Conservation (phyloP, 441 rosid genomes). For the Breynia disticha region DNA sequence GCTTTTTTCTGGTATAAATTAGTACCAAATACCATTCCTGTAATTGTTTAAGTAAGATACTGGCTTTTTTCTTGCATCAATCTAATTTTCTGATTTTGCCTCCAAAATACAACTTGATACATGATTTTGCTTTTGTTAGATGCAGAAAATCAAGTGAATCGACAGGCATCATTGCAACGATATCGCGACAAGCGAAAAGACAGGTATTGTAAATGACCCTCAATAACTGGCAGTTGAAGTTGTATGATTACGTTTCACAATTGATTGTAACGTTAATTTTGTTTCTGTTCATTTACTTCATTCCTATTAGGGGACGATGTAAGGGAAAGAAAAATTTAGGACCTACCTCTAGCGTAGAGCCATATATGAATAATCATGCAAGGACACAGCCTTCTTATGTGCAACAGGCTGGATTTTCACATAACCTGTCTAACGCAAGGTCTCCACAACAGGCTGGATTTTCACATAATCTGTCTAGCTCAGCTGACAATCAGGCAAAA, state of each 20-base stretch:
- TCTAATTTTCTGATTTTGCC: too few relatives aligned
- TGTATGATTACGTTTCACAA: too few relatives aligned
- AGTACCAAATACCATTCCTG: too few relatives aligned
- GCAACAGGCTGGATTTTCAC: slow-evolving; percentile 37
- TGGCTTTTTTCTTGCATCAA: too few relatives aligned
- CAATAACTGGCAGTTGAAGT: background rate
- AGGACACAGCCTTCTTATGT: slow-evolving; percentile 36
- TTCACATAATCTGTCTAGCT: slow-evolving; percentile 21
- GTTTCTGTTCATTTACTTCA: slow-evolving; percentile 4
- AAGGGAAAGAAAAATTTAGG: slow-evolving; percentile 52
- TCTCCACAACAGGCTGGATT: slow-evolving; percentile 36
- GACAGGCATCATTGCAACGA: slow-evolving; percentile 59
- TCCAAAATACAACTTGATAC: background rate
- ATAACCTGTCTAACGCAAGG: slow-evolving; percentile 28
- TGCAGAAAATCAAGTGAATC: slow-evolving; percentile 56
- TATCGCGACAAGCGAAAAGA: slow-evolving; percentile 74
- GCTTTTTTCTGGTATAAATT: too few relatives aligned
- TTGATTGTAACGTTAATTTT: background rate
- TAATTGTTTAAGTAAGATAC: too few relatives aligned
- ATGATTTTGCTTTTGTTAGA: slow-evolving; percentile 22
- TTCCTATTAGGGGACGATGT: slow-evolving; percentile 38
- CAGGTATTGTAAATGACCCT: slow-evolving; percentile 34
- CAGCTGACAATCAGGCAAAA: slow-evolving; percentile 35
- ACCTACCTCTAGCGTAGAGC: slow-evolving; percentile 40
- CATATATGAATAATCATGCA: slow-evolving; percentile 43